These are phyloP conservation scores for Saturnispora silvae DNA, from an alignment of 805 yeast species.

Conservation along the genomic window DNA sequence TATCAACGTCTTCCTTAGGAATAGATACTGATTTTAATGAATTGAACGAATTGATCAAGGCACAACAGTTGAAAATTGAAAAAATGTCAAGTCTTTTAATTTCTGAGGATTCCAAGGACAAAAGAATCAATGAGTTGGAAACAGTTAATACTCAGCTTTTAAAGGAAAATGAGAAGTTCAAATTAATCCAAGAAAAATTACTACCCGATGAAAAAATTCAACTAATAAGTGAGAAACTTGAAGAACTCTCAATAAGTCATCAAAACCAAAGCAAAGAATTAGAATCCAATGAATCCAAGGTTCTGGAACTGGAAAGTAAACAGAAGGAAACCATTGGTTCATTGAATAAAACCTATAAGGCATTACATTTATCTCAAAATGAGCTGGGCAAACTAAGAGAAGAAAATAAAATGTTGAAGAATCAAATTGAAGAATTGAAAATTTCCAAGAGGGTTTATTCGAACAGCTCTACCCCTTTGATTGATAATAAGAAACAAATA, in stretches of 20 bases:
- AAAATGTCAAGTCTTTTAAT: constrained; percentile 31
- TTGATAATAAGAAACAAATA: not conserved
- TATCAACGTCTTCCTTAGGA: constrained; percentile 3
- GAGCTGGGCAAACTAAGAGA: constrained; percentile 57
- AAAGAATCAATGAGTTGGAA: constrained; percentile 39
- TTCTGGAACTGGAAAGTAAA: constrained; percentile 43
- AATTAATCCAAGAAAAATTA: not conserved
- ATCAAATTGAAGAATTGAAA: constrained; percentile 61
- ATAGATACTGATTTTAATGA: constrained; percentile 14
- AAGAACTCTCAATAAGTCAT: not conserved
- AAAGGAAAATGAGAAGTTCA: constrained; percentile 25
- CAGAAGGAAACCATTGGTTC: constrained; percentile 64
- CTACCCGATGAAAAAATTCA: not conserved
- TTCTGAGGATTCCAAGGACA: constrained; percentile 34
- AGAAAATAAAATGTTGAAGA: constrained; percentile 41
- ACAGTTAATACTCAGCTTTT: constrained; percentile 33
- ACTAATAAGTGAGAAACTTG: not conserved
- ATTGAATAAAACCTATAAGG: constrained; percentile 64
- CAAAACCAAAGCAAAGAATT: constrained; percentile 20
- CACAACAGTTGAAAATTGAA: constrained; percentile 38
- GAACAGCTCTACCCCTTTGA: constrained; percentile 4
- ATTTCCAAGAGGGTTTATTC: constrained; percentile 25
- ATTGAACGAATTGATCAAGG: constrained; percentile 43
- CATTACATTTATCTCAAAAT: constrained; percentile 60
- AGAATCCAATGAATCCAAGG: constrained; percentile 14